Base-by-base conservation (phyloP, 192 early-diverging fungal genomes). In the Coemansia sp. region DNA sequence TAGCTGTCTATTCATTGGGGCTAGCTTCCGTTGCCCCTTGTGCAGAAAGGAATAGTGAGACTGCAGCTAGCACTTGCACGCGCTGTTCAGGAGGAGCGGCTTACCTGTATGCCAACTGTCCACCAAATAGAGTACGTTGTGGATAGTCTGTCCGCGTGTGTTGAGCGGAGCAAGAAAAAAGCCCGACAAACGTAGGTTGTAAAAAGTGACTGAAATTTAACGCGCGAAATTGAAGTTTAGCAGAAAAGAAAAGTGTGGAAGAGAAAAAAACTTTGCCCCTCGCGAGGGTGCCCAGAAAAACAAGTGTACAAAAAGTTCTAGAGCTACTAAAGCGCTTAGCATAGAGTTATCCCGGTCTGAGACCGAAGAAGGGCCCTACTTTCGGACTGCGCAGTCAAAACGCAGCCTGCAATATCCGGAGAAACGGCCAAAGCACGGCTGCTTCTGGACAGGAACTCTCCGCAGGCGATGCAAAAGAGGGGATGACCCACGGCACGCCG, bases 321-420 rank as follows among this genome's bases (percentile, higher is more conserved):
- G 23, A 4, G 22, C 28, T 5, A 31, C 22, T 21, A 34, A 20
- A 57, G 19, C n/a, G 47, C 47, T 17, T 19, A 19, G 17, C 19
- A 4, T 48, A 19, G n/a, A 47, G 47, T 48, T 54, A 28, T 54
- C 52, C 44, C 26, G 59, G 59, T 60, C 59, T 19, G 21, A 60
- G 42, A 17, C 59, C 47, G 23, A 47, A 60, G 59, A 17, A 23
- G 15, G 44, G 20, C 48, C 59, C 47, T 26, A 50, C 55, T 54
- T 54, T 34, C 52, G 25, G 52, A 5, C 52, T 54, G 46, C 56
- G 47, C 54, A 66, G 57, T 66, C 57, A 53, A 34, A 59, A 50
- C 23, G 47, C 49, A 60, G 59, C 59, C 48, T 23, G 26, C 59
- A 49, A 21, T 49, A 49, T 49, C 59, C n/a, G 57, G 28, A 28